Evolutionary conservation across 495 filamentous ascomycete genomes (phyloP), one percentile per base, ranked within the genome.

Genomic region (Aspergillus carlsbadensis): DNA sequence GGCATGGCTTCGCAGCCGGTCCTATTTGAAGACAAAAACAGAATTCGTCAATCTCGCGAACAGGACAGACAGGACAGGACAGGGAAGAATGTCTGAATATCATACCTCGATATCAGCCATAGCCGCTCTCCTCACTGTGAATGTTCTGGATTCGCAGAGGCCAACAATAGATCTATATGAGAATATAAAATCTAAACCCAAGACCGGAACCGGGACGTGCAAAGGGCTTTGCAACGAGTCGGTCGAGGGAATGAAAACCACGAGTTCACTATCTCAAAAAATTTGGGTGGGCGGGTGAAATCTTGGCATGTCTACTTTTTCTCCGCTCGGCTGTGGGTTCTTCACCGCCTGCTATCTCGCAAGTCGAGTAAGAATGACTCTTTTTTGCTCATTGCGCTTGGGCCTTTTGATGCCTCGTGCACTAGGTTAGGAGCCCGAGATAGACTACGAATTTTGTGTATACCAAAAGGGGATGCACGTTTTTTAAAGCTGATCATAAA

Each of bases 1-100:
- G 31, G 90, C 85, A 67, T 96, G 89, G 71, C 84, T 87, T 69
- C 84, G 87, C 61, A 98, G 80, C 61, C 91, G 90, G 65, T 92
- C 90, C 94, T 77, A 59, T 53, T 41, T 18, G 51, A 17, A 45
- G n/a, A 52, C 48, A 59, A 57, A 63, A 63, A 65, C 59, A 65
- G 48, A 42, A 39, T 39, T 48, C 52, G 59, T 67, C 59, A 67
- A 64, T 54, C 53, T 62, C 52, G 46, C 46, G 45, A 54, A 41
- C 37, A 37, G 43, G 15, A 44, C 29, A 15, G n/a, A n/a, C n/a
- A n/a, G n/a, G n/a, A n/a, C 34, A 44, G 55, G 24, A 17, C 26
- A 52, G 18, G 15, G 26, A 47, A 44, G 31, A 54, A 52, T 54
- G 34, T 33, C 33, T 41, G 34, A 52, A 40, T 58, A 52, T 71